Evolutionary conservation across 495 filamentous ascomycete species (phyloP).

Genomic region (Cudoniella acicularis): DNA sequence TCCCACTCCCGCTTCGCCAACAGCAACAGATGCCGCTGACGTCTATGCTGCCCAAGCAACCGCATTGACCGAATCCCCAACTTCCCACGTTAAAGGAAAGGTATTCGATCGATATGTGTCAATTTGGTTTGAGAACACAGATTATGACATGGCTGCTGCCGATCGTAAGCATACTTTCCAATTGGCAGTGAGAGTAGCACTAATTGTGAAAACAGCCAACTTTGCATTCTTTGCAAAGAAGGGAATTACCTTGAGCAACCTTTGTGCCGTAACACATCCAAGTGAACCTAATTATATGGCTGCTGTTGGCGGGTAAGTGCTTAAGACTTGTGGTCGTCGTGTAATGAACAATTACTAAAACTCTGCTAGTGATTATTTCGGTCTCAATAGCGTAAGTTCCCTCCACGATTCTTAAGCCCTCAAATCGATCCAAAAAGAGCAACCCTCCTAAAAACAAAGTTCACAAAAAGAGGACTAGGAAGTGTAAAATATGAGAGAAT

Average conservation of each 20-base stretch:
- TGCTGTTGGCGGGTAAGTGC: slow-evolving; percentile 55
- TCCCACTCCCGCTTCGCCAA: slow-evolving; percentile 17
- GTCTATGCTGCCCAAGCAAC: slow-evolving; percentile 32
- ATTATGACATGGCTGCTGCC: slow-evolving; percentile 41
- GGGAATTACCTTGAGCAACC: slow-evolving; percentile 63
- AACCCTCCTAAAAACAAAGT: no score
- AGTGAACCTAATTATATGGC: slow-evolving; percentile 71
- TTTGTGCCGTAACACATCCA: slow-evolving; percentile 57
- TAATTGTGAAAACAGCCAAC: slow-evolving; percentile 32
- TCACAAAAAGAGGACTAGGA: no score
- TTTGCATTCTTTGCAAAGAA: slow-evolving; percentile 55
- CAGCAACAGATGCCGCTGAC: slow-evolving; percentile 19
- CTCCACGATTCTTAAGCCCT: no score
- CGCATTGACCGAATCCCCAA: slow-evolving; percentile 43
- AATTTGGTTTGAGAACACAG: slow-evolving; percentile 75
- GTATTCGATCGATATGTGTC: slow-evolving; percentile 64
- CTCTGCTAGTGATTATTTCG: slow-evolving; percentile 39
- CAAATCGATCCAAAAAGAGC: no score
- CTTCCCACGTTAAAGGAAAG: slow-evolving; percentile 57
- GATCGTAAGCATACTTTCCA: slow-evolving; percentile 32
- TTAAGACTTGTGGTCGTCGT: slow-evolving; percentile 3
- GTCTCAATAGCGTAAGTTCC: slow-evolving; percentile 12
- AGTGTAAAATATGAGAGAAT: no score
- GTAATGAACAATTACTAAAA: neutral
- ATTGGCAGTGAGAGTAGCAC: slow-evolving; percentile 29